phyloP scores from a whole-genome alignment of 2,329 filamentous ascomycete species.

The Monilinia laxa region DNA sequence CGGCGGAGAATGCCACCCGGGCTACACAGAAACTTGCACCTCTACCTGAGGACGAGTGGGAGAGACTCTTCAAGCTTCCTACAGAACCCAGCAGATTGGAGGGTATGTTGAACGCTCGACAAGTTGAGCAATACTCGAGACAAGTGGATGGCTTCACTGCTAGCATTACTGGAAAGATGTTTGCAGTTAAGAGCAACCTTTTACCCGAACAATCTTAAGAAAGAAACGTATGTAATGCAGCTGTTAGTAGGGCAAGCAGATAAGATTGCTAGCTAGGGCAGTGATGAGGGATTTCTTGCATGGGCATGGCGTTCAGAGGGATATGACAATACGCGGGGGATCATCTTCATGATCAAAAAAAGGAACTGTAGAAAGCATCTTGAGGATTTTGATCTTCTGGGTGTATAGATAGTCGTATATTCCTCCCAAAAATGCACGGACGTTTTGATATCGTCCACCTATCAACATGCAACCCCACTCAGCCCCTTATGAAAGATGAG shows the following conservation, averaged over 20 bases:
- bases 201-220: conserved; percentile 46
- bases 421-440: conserved; percentile 20
- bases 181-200: conserved; percentile 77
- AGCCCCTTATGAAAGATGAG: too few relatives aligned
- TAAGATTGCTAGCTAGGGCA: conserved; percentile 15
- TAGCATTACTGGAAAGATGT: conserved; percentile 93
- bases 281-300: conserved; percentile 28
- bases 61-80: conserved; percentile 95
- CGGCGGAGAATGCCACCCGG: conserved; percentile 88
- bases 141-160: conserved; percentile 97
- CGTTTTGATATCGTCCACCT: conserved; percentile 14
- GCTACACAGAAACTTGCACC: conserved; percentile 82
- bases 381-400: not conserved
- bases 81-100: conserved; percentile 78
- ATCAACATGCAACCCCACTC: not conserved
- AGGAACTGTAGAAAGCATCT: conserved; percentile 21
- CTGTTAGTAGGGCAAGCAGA: not conserved
- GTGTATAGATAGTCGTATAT: conserved; percentile 18
- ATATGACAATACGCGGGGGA: conserved; percentile 26
- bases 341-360: conserved; percentile 25
- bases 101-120: conserved; percentile 64
- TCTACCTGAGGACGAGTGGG: conserved; percentile 96
- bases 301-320: conserved; percentile 35
- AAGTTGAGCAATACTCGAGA: conserved; percentile 96
- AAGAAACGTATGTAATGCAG: conserved; percentile 22